Evolutionary conservation across 208 protist genomes (phyloP), one percentile per base, ranked within the genome.

Genomic region (Acanthamoeba royreba): DNA sequence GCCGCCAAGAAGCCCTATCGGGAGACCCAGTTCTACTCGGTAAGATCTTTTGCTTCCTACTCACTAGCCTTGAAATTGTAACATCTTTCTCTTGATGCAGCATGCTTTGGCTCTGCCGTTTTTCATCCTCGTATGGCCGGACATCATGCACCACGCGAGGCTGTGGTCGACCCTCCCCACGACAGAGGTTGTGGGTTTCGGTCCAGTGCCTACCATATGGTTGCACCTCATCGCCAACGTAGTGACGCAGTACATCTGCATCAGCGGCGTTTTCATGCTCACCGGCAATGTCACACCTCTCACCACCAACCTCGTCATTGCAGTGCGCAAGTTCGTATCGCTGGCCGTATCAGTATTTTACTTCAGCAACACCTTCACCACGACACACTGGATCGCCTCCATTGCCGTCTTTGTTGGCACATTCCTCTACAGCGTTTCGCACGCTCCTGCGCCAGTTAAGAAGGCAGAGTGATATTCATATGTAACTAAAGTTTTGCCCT

Each of bases 211-310:
- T 35, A 81, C 69, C 9, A 31, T 93, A 17, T 93, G 89, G 89
- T n/a, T 93, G 15, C 25, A 85, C 46, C 31, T 93, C 28, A 13
- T 43, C 25, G 40, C 49, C 46, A 93, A 93, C 66, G 49, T 85
- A 19, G 7, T 85, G 17, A 93, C 89, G 66, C 89, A 93, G 89
- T 93, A 93, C 49, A 52, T 93, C 22, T 93, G 89, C 49, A 85
- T 93, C 63, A 42, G 72, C 40, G 89, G 89, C 33, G 89, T 93
- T 17, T 93, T 93, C 66, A 85, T 85, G 61, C 72, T 93, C 35
- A 79, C 72, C 13, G 72, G 89, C 42, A 85, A 61, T 38, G 33
- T 85, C 33, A 63, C 63, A 5, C 46, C 89, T 11, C 69, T 93
- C 17, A 69, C 63, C 9, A 85, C 72, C 19, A 93, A 42, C 45